These are phyloP conservation scores for Crithidia acanthocephali DNA, from an alignment of 208 protist genomes.

Conservation along the genomic window DNA sequence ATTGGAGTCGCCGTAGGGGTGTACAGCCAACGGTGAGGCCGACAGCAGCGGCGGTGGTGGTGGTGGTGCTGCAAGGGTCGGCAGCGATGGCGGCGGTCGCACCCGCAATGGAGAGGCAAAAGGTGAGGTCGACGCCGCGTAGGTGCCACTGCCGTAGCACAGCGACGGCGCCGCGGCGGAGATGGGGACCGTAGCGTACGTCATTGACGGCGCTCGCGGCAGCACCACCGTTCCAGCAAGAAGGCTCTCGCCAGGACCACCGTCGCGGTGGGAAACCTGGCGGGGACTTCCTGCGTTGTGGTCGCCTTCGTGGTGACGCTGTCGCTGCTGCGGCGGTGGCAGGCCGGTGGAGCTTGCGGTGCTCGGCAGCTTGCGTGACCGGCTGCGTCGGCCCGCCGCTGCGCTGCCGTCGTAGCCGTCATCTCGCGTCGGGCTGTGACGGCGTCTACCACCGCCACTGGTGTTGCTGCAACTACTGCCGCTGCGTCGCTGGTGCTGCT, in stretches of 20 bases:
- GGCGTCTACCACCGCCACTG: constrained; percentile 1
- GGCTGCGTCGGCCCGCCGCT: not conserved
- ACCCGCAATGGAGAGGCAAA: constrained; percentile 7
- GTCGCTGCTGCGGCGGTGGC: not conserved
- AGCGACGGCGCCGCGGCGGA: not conserved
- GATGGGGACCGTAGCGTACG: constrained; percentile 1
- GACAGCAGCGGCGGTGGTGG: not conserved
- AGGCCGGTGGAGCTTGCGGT: not conserved
- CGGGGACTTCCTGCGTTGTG: no score
- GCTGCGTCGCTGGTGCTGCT: not conserved
- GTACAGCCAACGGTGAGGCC: no score
- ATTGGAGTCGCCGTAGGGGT: no score
- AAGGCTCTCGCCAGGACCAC: not conserved
- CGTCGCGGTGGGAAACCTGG: not conserved
- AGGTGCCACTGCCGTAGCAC: not conserved
- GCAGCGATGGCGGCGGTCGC: constrained; percentile 9
- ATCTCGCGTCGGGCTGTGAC: constrained; percentile 1
- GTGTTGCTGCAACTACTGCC: constrained; percentile 1
- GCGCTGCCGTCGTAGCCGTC: not conserved
- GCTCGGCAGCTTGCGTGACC: not conserved
- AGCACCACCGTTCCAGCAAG: not conserved
- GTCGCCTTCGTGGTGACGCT: no score
- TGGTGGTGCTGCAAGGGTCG: not conserved
- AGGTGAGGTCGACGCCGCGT: not conserved
- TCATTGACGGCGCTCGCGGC: not conserved